Base-by-base conservation (phyloP, 805 yeast species). In the Cyberlindnera lachancei region DNA sequence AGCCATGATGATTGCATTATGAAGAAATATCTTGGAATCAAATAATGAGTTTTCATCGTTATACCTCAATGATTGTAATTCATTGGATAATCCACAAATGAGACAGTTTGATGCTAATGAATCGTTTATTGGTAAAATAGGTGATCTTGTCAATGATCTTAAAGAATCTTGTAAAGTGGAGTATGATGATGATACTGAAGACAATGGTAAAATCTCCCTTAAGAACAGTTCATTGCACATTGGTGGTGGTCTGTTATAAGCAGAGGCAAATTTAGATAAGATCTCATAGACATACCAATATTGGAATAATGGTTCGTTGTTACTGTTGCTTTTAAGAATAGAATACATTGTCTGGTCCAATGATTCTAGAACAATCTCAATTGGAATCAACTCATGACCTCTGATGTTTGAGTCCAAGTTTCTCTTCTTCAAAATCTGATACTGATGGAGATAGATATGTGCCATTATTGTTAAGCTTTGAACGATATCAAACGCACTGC, bases 1-100 rank as follows among this genome's bases (percentile, higher is more conserved):
- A 7, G 70, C 63, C 42, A 72, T 57, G 12, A 73, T 72, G 14
- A 73, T 66, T 1, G 75, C 61, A 45, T 72, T 71, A 40, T 74
- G 79, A 8, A 73, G 48, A 18, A 59, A 56, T 38, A 64, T 61
- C 30, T 61, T 61, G 40, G 61, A 55, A 17, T 52, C 45, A 30
- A 51, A 51, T n/a, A n/a, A n/a, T 4, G 52, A 35, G 5, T 15
- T 29, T 14, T 20, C 31, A 15, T 30, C 35, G 13, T 38, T 36
- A 20, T 41, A 41, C 15, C 46, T 42, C 7, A 49, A 21, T 7
- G 39, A 25, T 24, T 55, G 59, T 3, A 55, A 29, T 31, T 55
- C 60, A 24, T 47, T 50, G 5, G 44, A 34, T 8, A 40, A 27
- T 3, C 35, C 44, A 38, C 47, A 29, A 17, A 38, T 30, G 18